phyloP scores from a whole-genome alignment of 129 eudicot genomes.

The Flaveria brownii region DNA sequence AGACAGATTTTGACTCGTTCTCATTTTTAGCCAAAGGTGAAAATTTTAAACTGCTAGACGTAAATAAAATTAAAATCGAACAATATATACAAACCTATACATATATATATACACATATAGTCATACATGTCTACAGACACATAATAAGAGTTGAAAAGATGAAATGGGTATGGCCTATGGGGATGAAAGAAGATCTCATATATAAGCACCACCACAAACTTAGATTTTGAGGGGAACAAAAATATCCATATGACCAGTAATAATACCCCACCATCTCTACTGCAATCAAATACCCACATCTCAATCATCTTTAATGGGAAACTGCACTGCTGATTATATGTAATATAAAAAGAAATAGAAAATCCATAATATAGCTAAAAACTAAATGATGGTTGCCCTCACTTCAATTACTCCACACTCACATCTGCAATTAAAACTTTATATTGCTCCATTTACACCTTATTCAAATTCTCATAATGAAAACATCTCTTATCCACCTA shows the following conservation, averaged over 20 bases:
- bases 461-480: constrained; percentile 34
- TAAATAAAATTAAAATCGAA: no score
- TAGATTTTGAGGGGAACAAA: constrained; percentile 44
- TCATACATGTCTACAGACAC: no score
- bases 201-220: constrained; percentile 57
- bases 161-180: constrained; percentile 24
- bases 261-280: constrained; percentile 22
- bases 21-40: no score
- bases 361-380: background rate
- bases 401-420: constrained; percentile 59
- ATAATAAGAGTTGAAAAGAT: background rate
- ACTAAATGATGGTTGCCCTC: constrained; percentile 53
- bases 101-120: no score
- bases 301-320: background rate
- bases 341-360: background rate
- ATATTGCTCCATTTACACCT: constrained; percentile 25
- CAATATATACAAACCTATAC: no score
- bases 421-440: constrained; percentile 37
- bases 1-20: no score
- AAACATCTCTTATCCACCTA: constrained; percentile 28
- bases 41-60: background rate
- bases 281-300: constrained; percentile 18
- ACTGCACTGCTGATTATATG: background rate
- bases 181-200: constrained; percentile 40
- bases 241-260: constrained; percentile 46